A percentile compares a stretch with the other conserved stretches of the same genome.
Evolutionary conservation across 371 early-diverging fungal species (phyloP).

Genomic region (Rhizopus arrhizus): DNA sequence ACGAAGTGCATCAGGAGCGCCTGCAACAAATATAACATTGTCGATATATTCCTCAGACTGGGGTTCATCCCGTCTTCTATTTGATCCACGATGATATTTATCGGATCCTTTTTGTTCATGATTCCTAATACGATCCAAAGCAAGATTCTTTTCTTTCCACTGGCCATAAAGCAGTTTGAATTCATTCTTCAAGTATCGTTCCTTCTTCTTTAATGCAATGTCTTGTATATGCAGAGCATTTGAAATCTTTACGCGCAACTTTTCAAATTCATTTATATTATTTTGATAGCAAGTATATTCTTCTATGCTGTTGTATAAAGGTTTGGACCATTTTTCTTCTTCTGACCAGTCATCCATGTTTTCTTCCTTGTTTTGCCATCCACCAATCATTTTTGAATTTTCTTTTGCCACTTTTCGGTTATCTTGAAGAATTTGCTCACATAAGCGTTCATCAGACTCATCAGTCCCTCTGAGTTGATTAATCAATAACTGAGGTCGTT

Average conservation of each 20-base stretch:
- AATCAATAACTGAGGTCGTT: conserved; percentile 49
- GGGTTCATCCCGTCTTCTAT: conserved; percentile 42
- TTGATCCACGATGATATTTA: conserved; percentile 36
- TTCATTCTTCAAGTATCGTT: conserved; percentile 39
- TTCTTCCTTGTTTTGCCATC: conserved; percentile 41
- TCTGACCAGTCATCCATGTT: conserved; percentile 45
- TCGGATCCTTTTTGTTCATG: conserved; percentile 44
- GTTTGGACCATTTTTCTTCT: conserved; percentile 42
- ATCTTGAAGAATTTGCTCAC: conserved; percentile 58
- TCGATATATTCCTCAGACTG: conserved; percentile 53
- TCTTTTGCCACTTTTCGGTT: conserved; percentile 61
- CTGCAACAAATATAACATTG: conserved; percentile 41
- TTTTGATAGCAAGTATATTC: conserved; percentile 70
- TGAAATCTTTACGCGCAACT: conserved; percentile 31
- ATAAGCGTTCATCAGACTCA: conserved; percentile 48
- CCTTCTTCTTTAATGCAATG: conserved; percentile 32
- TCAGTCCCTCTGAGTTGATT: conserved; percentile 45
- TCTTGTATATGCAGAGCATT: conserved; percentile 25
- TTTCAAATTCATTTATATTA: conserved; percentile 36
- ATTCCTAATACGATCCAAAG: conserved; percentile 42
- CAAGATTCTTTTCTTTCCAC: conserved; percentile 47
- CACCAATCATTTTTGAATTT: conserved; percentile 45
- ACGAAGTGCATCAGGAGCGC: conserved; percentile 47
- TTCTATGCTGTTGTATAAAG: conserved; percentile 42
- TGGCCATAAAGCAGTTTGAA: conserved; percentile 39